Evolutionary conservation across 352 stramenopile genomes (phyloP), one percentile per base, ranked within the genome.

Genomic region (Phytophthora litchii): DNA sequence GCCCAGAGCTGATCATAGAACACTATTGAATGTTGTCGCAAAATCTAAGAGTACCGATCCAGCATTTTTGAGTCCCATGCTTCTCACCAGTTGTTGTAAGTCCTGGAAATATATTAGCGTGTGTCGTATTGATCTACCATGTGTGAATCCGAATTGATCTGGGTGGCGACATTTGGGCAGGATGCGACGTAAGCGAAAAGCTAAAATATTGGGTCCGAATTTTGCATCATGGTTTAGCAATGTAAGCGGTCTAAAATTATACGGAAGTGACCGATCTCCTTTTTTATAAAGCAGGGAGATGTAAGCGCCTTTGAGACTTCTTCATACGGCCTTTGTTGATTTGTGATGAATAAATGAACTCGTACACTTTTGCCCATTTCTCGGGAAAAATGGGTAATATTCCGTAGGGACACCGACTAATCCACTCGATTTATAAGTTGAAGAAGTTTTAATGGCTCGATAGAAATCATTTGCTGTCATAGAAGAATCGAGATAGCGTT

Each of bases 1-100:
- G n/a, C 31, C 3, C 3, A 68, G 16, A 1, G 55, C 55, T 13
- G 46, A 14, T 32, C 60, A 69, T 0, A 64, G 21, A 1, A 69
- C 53, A 35, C 54, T 69, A 20, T 60, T 47, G 11, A 70, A 70
- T 0, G 53, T 48, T 46, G 64, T 70, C 1, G 54, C 60, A 20
- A 52, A 63, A 19, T 71, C 55, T 0, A 70, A 43, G 9, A 64
- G 29, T 0, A 64, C 61, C 4, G 53, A 48, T 0, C 61, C 48
- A 0, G 61, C 31, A 1, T 37, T 9, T 0, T 11, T 17, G 8
- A 27, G 31, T 3, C 60, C 40, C 1, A 42, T 16, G 3, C 5
- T 13, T 14, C 42, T 31, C 0, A 31, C 12, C 0, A 56, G 13
- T 23, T 25, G 12, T 54, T 71, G 62, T 4, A 71, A 17, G 21